Percentiles rank a stretch among this genome's conserved stretches.
Evolutionary conservation across 2,329 filamentous ascomycete species (phyloP).

Genomic region (Fusarium fracticaudum): DNA sequence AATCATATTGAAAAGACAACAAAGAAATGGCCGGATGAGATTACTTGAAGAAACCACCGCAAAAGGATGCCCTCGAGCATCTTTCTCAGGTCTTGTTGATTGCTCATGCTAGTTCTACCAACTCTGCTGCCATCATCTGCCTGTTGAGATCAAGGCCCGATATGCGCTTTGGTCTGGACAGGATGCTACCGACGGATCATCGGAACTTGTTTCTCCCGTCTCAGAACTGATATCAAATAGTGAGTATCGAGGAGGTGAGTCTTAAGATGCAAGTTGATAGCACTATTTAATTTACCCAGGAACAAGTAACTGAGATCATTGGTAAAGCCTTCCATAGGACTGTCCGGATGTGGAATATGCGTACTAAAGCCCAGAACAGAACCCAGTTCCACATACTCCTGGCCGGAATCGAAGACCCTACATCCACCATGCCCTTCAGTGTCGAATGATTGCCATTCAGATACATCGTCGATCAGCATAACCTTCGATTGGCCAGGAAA

Average conservation of each 20-base stretch:
- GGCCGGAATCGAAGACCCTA: not conserved
- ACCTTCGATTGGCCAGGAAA: fast-evolving
- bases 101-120: not conserved
- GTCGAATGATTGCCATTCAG: not conserved
- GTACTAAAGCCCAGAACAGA: not conserved
- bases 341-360: not conserved
- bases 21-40: fast-evolving
- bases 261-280: fast-evolving
- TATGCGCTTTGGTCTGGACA: not conserved
- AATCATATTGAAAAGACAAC: not conserved
- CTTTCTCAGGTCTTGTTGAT: not conserved
- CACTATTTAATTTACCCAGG: fast-evolving
- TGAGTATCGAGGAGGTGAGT: not conserved
- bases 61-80: fast-evolving
- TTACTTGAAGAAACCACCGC: fast-evolving
- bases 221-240: not conserved
- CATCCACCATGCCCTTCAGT: not conserved
- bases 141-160: fast-evolving
- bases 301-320: not conserved
- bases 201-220: not conserved
- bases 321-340: not conserved
- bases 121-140: not conserved
- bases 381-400: not conserved
- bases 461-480: not conserved
- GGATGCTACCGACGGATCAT: not conserved